phyloP scores from a whole-genome alignment of 352 stramenopile species.

The Pythium insidiosum region DNA sequence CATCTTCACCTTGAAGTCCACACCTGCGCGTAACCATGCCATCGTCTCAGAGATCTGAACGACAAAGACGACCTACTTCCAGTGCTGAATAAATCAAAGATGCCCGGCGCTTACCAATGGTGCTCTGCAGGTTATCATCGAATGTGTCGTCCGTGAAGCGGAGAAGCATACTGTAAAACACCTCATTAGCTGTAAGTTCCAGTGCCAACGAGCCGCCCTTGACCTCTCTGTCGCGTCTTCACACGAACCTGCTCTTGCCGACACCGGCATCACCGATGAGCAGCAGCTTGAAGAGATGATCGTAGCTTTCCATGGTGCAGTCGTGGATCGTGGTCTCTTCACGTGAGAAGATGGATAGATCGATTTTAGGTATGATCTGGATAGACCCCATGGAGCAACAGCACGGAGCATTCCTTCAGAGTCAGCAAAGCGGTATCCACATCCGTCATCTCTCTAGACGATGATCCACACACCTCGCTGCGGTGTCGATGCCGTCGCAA shows the following conservation, averaged over 20 bases:
- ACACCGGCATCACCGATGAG: constrained; percentile 97
- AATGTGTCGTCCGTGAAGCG: constrained; percentile 98
- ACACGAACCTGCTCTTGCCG: constrained; percentile 92
- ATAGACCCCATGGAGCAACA: too few relatives aligned
- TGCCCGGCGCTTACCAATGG: constrained; percentile 78
- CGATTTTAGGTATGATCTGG: too few relatives aligned
- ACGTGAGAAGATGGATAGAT: too few relatives aligned
- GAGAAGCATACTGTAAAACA: constrained; percentile 88
- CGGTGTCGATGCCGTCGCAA: too few relatives aligned
- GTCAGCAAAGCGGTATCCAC: too few relatives aligned
- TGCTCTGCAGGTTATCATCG: constrained; percentile 96
- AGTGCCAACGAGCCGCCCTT: not conserved
- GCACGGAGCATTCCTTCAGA: too few relatives aligned
- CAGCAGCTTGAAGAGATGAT: constrained; percentile 98
- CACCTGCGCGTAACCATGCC: constrained; percentile 26
- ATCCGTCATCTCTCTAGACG: too few relatives aligned
- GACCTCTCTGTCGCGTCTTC: not conserved
- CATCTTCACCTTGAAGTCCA: constrained; percentile 98
- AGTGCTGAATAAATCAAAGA: not conserved
- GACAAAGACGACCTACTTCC: not conserved
- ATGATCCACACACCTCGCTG: too few relatives aligned
- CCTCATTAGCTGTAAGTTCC: not conserved
- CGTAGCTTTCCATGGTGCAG: constrained; percentile 87
- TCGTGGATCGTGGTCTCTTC: too few relatives aligned
- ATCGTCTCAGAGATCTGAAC: not conserved